Evolutionary conservation across 768 basidiomycete genomes (phyloP), one percentile per base, ranked within the genome.

Genomic region (Russula brevipes): DNA sequence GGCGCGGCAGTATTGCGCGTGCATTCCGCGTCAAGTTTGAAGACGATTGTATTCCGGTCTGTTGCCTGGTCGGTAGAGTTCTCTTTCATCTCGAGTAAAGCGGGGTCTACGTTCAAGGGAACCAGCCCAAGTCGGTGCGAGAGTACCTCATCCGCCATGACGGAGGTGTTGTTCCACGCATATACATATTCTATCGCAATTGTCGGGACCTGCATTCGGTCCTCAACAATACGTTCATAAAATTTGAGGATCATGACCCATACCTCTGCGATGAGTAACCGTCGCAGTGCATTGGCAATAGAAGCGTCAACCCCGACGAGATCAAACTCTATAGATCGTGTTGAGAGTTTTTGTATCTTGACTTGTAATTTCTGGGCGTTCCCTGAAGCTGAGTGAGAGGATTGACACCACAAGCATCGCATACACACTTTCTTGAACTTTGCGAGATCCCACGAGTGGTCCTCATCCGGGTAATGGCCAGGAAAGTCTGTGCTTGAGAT

Each of bases 191-290:
- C 97, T 56, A 98, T 87, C 47, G 89, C 90, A 33, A 98, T 78
- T 2, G 92, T 89, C 0, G 96, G 97, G 0, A 98, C 90, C 94
- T 95, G 42, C 9, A 24, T 42, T 2, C 57, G 64, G 57, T 38
- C 24, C 52, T 12, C 50, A 58, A 44, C 17, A 30, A 42, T 46
- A 9, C 16, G 16, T 45, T 35, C n/a, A 19, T 11, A 35, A 42
- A 57, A 57, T 24, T 2, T 54, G 17, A 5, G 56, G 24, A 57
- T 35, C 17, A 4, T 8, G 24, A 39, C 83, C 57, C 61, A 3
- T 59, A 94, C 95, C 82, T 99, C 97, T 10, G 96, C 89, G 52
- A 98, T 90, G 72, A 98, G 80, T 59, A 97, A 93, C 60, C 97
- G 81, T 33, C 97, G 81, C 67, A 96, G 84, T 0, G 96, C 94